Evolutionary conservation across 2,329 filamentous ascomycete genomes (phyloP), one percentile per base, ranked within the genome.

Genomic region (Cephalotrichum gorgonifer): DNA sequence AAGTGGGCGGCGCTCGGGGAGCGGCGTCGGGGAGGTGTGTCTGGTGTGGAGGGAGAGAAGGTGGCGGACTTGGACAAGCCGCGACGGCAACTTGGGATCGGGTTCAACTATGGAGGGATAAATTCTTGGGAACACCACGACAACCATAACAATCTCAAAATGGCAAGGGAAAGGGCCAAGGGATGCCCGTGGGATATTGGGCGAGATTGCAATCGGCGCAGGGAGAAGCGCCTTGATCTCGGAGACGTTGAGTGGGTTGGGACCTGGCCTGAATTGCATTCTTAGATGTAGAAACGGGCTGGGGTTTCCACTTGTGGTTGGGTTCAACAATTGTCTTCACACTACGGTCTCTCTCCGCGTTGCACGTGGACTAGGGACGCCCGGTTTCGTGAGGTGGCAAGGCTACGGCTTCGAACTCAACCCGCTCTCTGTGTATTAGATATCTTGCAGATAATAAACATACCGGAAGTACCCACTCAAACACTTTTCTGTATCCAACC

Each of bases 211-310:
- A 77, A 76, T 55, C 79, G 77, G 76, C 76, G 77, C 61, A 73
- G 78, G 60, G 81, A 85, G 54, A 72, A 70, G 61, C 76, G 76
- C 57, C 67, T 74, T 61, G 83, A 85, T 70, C 78, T 87, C 65
- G 83, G 83, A 62, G 86, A 91, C 62, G 71, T 90, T 73, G 89
- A 95, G 80, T 95, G 91, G 84, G 88, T 95, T 81, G 89, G 89
- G 74, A 88, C 86, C 71, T 94, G 87, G 81, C 82, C 86, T 66
- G 81, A 82, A 57, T 66, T 66, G 61, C 64, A 67, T 55, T 71
- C 65, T 57, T 66, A 56, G 44, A 46, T 35, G 35, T 25, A 23
- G n/a, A n/a, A 15, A 26, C 12, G n/a, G 48, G 20, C 6, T n/a
- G 22, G 31, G 22, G 25, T 22, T 42, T 33, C 35, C 48, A 50